phyloP scores from a whole-genome alignment of 768 basidiomycete species.

The Termitomyces bulborhizus region DNA sequence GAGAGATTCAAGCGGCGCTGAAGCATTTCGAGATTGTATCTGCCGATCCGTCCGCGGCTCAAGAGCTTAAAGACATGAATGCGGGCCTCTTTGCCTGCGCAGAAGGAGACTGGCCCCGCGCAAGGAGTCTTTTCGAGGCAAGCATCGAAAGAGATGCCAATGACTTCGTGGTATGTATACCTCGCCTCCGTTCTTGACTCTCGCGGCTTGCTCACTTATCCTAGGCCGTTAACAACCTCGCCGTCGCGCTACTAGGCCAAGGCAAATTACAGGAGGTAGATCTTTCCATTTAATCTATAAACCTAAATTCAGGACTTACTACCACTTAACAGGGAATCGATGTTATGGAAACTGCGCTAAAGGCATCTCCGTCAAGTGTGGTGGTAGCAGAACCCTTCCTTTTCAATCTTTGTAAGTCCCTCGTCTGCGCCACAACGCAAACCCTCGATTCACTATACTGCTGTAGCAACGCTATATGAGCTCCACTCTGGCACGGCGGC shows the following conservation, averaged over 20 bases:
- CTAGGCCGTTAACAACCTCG: slow-evolving; percentile 61
- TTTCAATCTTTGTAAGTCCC: slow-evolving; percentile 71
- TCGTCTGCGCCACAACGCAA: background rate
- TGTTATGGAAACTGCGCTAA: slow-evolving; percentile 57
- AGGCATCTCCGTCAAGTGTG: slow-evolving; percentile 60
- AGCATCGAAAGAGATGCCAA: slow-evolving; percentile 49
- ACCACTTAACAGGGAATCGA: slow-evolving; percentile 50
- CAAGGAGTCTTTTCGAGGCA: slow-evolving; percentile 35
- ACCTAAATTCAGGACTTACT: background rate
- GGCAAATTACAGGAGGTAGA: slow-evolving; percentile 68
- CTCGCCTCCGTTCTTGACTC: background rate
- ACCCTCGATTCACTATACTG: background rate
- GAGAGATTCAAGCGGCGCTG: slow-evolving; percentile 53
- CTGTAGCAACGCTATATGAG: slow-evolving; percentile 75
- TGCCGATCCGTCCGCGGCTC: slow-evolving; percentile 34
- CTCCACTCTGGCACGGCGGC: slow-evolving; percentile 65
- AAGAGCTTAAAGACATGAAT: slow-evolving; percentile 53
- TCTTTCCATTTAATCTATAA: background rate
- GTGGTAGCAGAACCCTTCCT: slow-evolving; percentile 78
- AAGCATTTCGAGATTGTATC: slow-evolving; percentile 51
- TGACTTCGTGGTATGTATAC: slow-evolving; percentile 47
- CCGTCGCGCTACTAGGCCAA: slow-evolving; percentile 64
- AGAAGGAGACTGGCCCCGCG: slow-evolving; percentile 62
- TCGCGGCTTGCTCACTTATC: background rate
- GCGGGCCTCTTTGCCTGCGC: slow-evolving; percentile 60